A percentile compares a stretch with the other conserved stretches of the same genome.
Evolutionary conservation across 2,329 filamentous ascomycete species (phyloP).

Genomic region (Biscogniauxia marginata): DNA sequence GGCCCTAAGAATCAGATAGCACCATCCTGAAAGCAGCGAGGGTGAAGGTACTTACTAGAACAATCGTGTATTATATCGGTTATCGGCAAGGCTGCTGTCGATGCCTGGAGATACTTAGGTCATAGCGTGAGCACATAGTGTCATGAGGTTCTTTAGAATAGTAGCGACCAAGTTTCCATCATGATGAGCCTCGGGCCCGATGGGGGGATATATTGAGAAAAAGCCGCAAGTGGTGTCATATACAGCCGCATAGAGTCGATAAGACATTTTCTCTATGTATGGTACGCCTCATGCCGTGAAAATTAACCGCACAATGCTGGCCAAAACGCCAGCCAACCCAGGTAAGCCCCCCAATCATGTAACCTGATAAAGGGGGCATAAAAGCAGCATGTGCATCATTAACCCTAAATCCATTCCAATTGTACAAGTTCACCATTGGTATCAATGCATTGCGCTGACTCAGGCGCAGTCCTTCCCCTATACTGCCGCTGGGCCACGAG

Average conservation of each 20-base stretch:
- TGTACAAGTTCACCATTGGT: slow-evolving; percentile 23
- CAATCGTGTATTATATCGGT: neutral
- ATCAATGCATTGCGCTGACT: slow-evolving; percentile 15
- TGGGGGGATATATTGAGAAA: slow-evolving; percentile 28
- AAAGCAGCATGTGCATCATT: slow-evolving; percentile 25
- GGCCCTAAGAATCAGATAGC: neutral
- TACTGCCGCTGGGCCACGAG: slow-evolving; percentile 20
- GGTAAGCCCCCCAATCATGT: slow-evolving; percentile 18
- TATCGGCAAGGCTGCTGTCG: neutral
- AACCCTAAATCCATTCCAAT: slow-evolving; percentile 23
- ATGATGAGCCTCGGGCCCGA: neutral
- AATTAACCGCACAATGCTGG: slow-evolving; percentile 26
- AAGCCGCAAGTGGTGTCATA: slow-evolving; percentile 23
- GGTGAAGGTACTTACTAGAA: slow-evolving; percentile 7
- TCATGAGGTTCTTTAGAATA: neutral
- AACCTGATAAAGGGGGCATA: slow-evolving; percentile 16
- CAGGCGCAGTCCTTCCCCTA: slow-evolving; percentile 17
- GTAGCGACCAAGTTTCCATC: slow-evolving; percentile 5
- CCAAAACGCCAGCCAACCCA: slow-evolving; percentile 22
- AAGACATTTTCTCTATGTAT: slow-evolving; percentile 29
- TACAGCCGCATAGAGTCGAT: slow-evolving; percentile 22
- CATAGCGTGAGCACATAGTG: neutral
- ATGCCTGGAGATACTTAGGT: neutral
- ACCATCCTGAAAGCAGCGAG: neutral
- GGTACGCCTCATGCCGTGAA: slow-evolving; percentile 25